Evolutionary conservation across 2,329 filamentous ascomycete species (phyloP).

Genomic region (Myriosclerotinia duriaeana): DNA sequence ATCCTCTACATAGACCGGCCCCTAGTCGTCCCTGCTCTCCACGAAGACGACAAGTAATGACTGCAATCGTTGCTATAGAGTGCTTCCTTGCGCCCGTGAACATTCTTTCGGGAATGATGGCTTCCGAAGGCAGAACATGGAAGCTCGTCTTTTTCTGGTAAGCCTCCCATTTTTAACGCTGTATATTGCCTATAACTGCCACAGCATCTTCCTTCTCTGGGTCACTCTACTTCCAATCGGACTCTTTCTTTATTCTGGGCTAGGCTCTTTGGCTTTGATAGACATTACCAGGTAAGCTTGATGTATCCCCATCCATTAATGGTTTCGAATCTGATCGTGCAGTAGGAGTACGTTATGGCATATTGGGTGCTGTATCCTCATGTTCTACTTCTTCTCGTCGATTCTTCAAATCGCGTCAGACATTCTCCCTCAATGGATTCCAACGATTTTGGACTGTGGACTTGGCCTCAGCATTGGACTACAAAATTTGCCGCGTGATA

Average conservation of each 20-base stretch:
- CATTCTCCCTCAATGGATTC: background rate
- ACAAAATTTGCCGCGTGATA: background rate
- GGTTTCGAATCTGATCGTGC: background rate
- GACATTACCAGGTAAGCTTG: background rate
- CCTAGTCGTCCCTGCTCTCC: background rate
- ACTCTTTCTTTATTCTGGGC: background rate
- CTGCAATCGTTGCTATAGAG: background rate
- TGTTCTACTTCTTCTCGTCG: background rate
- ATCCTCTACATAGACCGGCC: background rate
- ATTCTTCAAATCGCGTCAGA: background rate
- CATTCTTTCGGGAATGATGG: background rate
- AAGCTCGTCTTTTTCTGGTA: background rate
- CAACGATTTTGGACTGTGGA: background rate
- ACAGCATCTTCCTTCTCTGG: background rate
- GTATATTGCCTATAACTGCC: background rate
- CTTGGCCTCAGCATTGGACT: background rate
- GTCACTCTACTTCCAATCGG: background rate
- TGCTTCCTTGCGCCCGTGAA: background rate
- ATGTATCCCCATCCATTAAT: background rate
- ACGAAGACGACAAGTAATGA: background rate
- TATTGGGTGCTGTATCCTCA: background rate
- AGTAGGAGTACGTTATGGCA: background rate
- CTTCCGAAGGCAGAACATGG: background rate
- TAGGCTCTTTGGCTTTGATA: background rate
- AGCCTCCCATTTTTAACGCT: background rate